Conservation (phyloP, 2,329 filamentous ascomycete species). For the Clarireedia homoeocarpa region DNA sequence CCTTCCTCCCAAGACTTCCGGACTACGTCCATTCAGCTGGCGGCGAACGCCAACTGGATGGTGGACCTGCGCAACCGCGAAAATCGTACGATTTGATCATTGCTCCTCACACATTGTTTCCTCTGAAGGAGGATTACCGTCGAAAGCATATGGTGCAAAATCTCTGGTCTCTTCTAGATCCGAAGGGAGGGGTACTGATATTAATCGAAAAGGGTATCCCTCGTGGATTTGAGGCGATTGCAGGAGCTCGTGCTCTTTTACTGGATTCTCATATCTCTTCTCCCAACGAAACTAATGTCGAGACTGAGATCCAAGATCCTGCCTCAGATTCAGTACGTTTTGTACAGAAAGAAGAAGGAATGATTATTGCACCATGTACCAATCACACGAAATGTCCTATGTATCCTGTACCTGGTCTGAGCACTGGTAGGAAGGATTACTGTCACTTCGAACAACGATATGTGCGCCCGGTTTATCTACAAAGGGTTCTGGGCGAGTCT, state of each 20-base stretch:
- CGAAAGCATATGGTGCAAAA: conserved; percentile 78
- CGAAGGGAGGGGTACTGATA: conserved; percentile 77
- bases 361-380: conserved; percentile 72
- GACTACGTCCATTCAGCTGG: conserved; percentile 66
- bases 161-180: conserved; percentile 79
- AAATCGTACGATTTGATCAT: conserved; percentile 89
- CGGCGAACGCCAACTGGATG: conserved; percentile 52
- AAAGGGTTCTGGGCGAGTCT: conserved; percentile 60
- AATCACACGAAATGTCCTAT: conserved; percentile 86
- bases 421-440: conserved; percentile 72
- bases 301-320: conserved; percentile 25
- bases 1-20: conserved; percentile 84
- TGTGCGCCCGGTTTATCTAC: conserved; percentile 74
- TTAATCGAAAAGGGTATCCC: conserved; percentile 87
- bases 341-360: conserved; percentile 47
- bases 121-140: conserved; percentile 65
- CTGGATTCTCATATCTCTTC: conserved; percentile 67
- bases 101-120: conserved; percentile 75
- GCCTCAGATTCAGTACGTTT: conserved; percentile 16
- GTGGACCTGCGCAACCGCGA: conserved; percentile 45
- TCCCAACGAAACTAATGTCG: conserved; percentile 41
- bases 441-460: conserved; percentile 90
- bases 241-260: conserved; percentile 71
- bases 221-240: conserved; percentile 86
- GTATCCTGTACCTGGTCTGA: conserved; percentile 66